Percentiles rank a stretch among this genome's conserved stretches.
phyloP scores from a whole-genome alignment of 179 eudicot species.

The Patellifolia procumbens region DNA sequence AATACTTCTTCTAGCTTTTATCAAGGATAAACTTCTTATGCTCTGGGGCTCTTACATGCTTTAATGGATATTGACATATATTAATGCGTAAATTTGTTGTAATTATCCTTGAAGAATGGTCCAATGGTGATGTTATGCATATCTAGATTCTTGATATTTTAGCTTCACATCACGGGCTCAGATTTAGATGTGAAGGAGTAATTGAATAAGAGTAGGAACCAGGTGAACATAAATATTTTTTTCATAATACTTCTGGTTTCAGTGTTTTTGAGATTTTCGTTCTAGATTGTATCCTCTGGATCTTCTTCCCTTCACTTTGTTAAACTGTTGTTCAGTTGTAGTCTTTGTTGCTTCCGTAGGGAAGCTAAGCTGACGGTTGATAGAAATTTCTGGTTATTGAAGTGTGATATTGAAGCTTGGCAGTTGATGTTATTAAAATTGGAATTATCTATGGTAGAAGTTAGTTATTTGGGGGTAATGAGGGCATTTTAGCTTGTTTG shows the following conservation, averaged over 20 bases:
- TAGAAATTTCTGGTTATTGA: neutral
- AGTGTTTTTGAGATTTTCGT: neutral
- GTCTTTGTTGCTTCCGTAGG: neutral
- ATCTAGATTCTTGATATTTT: no score
- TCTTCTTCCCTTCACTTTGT: neutral
- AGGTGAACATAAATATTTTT: neutral
- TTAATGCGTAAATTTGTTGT: no score
- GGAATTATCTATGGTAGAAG: neutral
- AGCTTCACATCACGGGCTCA: neutral
- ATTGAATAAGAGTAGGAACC: neutral
- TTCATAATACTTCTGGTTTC: neutral
- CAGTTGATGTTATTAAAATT: neutral
- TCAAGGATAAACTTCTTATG: no score
- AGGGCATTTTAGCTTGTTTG: neutral
- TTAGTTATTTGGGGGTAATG: neutral
- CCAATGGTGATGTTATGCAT: neutral
- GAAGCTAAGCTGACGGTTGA: neutral
- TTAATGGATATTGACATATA: no score
- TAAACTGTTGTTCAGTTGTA: neutral
- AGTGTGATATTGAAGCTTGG: neutral
- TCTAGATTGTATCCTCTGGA: neutral
- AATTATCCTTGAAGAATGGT: neutral
- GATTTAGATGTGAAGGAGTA: neutral
- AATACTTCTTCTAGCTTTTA: no score
- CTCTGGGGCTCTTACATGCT: no score